These are phyloP conservation scores for Metschnikowia peoriensis DNA, from an alignment of 805 yeast genomes.

Conservation along the genomic window DNA sequence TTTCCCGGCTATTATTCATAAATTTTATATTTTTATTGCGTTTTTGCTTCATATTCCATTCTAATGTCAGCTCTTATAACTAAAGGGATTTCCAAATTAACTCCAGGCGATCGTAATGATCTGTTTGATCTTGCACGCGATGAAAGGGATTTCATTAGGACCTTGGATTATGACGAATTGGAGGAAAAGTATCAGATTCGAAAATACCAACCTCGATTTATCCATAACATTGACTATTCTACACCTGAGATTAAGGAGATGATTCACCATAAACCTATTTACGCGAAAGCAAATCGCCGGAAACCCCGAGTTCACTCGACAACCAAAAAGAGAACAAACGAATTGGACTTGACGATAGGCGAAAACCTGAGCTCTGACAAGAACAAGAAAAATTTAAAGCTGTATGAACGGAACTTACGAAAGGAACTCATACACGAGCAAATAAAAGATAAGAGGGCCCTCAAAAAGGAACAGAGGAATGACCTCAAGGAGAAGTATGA, in stretches of 20 bases:
- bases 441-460: neutral
- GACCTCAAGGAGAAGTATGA: constrained; percentile 5
- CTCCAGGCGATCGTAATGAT: neutral
- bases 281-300: constrained; percentile 35
- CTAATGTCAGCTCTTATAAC: constrained; percentile 12
- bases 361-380: neutral
- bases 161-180: constrained; percentile 35
- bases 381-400: neutral
- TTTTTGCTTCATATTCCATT: neutral
- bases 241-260: constrained; percentile 38
- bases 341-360: constrained; percentile 12
- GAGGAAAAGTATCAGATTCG: constrained; percentile 33
- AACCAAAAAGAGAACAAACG: constrained; percentile 4
- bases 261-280: constrained; percentile 39
- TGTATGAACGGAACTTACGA: neutral
- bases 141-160: constrained; percentile 22
- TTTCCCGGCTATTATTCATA: neutral
- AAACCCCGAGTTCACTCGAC: constrained; percentile 8
- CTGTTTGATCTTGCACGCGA: constrained; percentile 2
- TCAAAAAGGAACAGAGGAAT: neutral
- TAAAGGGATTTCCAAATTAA: constrained; percentile 7
- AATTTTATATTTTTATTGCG: neutral
- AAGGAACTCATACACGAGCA: neutral
- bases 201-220: constrained; percentile 38
- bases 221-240: constrained; percentile 35